Base-by-base conservation (phyloP, 768 basidiomycete species). In the Suillus fuscotomentosus region DNA sequence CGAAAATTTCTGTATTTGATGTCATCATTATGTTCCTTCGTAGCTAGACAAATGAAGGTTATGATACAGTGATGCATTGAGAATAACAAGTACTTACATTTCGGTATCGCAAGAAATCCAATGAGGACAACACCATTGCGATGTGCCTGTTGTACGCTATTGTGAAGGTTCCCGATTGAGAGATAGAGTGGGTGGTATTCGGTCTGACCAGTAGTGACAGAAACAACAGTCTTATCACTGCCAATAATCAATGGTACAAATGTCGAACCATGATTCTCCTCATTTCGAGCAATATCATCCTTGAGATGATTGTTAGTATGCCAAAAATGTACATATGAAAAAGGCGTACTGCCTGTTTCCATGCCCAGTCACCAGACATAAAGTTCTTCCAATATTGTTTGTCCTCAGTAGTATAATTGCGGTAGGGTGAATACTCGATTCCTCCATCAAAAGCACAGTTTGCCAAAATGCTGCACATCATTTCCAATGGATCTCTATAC, bases 221-320 rank as follows among this genome's bases (percentile, higher is more conserved):
- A 47, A 9, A 47, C 10, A 2, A 47, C 4, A 43, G 48, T 67
- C 31, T 67, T 67, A 39, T 67, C 65, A 11, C 50, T 57, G 13
- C 65, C 65, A 2, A 67, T 54, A 45, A 66, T 67, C 48, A 66
- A 60, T 9, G 57, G 66, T 27, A 63, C 65, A 13, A 65, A 60
- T 63, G 60, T 67, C 0, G 77, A 61, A 4, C 77, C 76, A 56
- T 71, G 70, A 2, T 60, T 78, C 15, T 65, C 31, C 5, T 62
- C 60, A 63, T 72, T 57, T 39, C 72, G 59, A 34, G 22, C 6
- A 1, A 65, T 61, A 39, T n/a, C n/a, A 36, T 65, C 57, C 56
- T 63, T 43, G 45, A 54, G 27, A 24, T 34, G 22, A 60, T 31
- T n/a, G 50, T 63, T 59, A 63, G 63, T 63, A 20, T 54, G 45